Conservation (phyloP, 176 grass and related monocot genomes). For the Areca catechu region DNA sequence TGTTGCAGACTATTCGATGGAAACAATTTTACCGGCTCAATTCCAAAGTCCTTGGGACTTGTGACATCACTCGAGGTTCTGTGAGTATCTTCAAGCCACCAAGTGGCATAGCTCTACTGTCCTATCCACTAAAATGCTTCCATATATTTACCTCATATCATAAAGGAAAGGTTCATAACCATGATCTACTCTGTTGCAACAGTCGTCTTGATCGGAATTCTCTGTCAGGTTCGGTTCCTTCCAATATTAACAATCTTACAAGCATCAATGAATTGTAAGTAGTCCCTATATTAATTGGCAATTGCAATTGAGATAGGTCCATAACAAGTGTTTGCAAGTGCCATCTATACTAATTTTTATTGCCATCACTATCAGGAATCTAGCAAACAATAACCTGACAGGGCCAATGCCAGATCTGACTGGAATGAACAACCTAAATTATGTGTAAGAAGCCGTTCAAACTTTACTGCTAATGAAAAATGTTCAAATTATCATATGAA, state of each 20-base stretch:
- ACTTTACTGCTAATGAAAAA: too few species aligned
- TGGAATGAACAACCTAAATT: slow-evolving; percentile 25
- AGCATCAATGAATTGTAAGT: neutral
- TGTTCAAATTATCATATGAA: neutral
- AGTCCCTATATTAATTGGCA: too few species aligned
- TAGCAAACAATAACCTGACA: slow-evolving; percentile 34
- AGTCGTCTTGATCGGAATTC: slow-evolving; percentile 7
- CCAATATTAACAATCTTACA: slow-evolving; percentile 11
- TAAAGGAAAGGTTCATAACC: too few species aligned
- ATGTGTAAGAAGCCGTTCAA: slow-evolving; percentile 40
- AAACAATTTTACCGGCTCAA: slow-evolving; percentile 57
- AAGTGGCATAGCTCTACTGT: too few species aligned
- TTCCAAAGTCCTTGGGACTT: slow-evolving; percentile 44
- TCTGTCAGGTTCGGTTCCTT: slow-evolving; percentile 4
- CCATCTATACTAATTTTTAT: too few species aligned
- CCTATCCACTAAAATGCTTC: too few species aligned
- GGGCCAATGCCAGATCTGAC: slow-evolving; percentile 46
- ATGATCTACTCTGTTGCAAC: slow-evolving; percentile 19
- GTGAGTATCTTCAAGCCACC: slow-evolving; percentile 20
- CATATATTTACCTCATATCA: too few species aligned
- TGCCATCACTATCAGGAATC: slow-evolving; percentile 26
- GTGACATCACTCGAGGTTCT: slow-evolving; percentile 50
- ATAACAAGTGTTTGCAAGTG: too few species aligned
- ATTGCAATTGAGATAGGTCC: too few species aligned
- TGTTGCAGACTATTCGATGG: slow-evolving; percentile 57